Percentiles rank a stretch among this genome's conserved stretches.
Conservation (phyloP, 441 rosid genomes). For the Pelargonium myrrhifolium region DNA sequence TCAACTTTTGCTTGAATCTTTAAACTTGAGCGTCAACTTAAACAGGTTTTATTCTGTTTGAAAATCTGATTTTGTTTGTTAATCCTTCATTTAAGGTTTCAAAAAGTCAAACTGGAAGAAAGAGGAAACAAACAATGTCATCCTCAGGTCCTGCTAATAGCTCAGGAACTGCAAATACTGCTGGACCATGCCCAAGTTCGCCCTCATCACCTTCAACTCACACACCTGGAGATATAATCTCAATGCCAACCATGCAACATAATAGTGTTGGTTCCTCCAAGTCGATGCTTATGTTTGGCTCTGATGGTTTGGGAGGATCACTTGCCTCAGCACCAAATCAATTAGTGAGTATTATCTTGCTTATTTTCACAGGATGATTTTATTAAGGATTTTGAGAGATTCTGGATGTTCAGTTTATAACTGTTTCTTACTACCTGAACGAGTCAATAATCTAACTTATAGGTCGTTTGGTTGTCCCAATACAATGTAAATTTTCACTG, state of each 20-base stretch:
- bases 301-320: slow-evolving; percentile 57
- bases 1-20: not conserved
- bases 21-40: not conserved
- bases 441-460: not conserved
- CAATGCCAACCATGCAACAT: slow-evolving; percentile 69
- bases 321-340: slow-evolving; percentile 77
- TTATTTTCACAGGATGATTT: slow-evolving; percentile 1
- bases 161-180: slow-evolving; percentile 75
- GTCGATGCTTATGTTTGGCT: slow-evolving; percentile 54
- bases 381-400: not conserved
- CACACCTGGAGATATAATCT: slow-evolving; percentile 81
- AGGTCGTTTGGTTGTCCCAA: not conserved
- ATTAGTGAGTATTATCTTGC: slow-evolving; percentile 44
- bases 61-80: slow-evolving; percentile 7
- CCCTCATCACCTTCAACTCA: slow-evolving; percentile 86
- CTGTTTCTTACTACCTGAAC: not conserved
- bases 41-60: not conserved
- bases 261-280: slow-evolving; percentile 63
- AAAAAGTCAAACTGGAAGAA: slow-evolving; percentile 68
- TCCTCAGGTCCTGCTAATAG: slow-evolving; percentile 84
- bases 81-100: slow-evolving; percentile 43
- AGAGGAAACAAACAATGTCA: slow-evolving; percentile 74
- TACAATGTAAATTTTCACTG: not conserved
- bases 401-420: not conserved
- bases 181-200: slow-evolving; percentile 76